These are phyloP conservation scores for Candida sakaeoensis DNA, from an alignment of 805 yeast genomes.

Conservation along the genomic window DNA sequence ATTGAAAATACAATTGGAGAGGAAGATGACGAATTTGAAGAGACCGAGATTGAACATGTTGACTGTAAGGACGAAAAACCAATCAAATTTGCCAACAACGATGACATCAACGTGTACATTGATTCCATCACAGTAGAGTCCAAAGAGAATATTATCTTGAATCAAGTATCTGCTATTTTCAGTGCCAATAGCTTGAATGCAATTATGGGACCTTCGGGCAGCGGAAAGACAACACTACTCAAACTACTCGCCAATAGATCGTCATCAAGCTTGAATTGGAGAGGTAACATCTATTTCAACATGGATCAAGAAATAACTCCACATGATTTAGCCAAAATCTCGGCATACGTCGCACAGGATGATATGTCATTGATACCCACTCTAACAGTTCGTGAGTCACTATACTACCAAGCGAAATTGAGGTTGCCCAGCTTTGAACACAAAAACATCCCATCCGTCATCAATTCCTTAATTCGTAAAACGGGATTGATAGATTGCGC, in stretches of 20 bases:
- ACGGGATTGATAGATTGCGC: conserved; percentile 15
- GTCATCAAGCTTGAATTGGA: conserved; percentile 17
- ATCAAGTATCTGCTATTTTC: conserved; percentile 28
- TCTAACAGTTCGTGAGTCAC: conserved; percentile 18
- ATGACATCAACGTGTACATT: conserved; percentile 2
- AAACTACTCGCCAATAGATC: conserved; percentile 51
- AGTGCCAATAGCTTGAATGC: conserved; percentile 13
- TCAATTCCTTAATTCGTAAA: conserved; percentile 12
- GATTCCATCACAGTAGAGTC: conserved; percentile 6
- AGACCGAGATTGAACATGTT: not conserved
- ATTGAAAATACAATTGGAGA: conserved; percentile 31
- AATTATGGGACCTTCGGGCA: conserved; percentile 42
- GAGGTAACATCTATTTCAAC: conserved; percentile 7
- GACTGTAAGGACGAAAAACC: not conserved
- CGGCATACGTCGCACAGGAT: conserved; percentile 19
- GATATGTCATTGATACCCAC: conserved; percentile 18
- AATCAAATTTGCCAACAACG: not conserved
- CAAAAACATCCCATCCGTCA: not conserved
- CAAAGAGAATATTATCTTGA: conserved; percentile 11
- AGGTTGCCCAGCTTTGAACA: conserved; percentile 4
- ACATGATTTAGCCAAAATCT: conserved; percentile 8
- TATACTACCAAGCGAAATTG: conserved; percentile 12
- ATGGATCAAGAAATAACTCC: conserved; percentile 3
- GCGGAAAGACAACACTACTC: conserved; percentile 39
- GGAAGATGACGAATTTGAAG: conserved; percentile 14